Base-by-base conservation (phyloP, 257 asterid genomes). In the Oldenlandia corymbosa region DNA sequence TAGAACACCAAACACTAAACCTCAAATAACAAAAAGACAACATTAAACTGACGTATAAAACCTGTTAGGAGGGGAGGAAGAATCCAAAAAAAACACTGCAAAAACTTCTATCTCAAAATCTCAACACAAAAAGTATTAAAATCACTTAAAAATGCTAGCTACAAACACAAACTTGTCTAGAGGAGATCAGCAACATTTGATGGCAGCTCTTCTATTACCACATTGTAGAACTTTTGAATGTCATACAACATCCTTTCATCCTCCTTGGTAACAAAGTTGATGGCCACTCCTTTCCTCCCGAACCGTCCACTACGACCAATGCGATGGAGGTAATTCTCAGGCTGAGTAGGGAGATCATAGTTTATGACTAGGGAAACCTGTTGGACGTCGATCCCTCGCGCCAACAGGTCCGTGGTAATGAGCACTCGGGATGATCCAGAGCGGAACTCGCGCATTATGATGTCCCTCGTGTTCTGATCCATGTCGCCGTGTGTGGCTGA, bases 231-330 rank as follows among this genome's bases (percentile, higher is more conserved):
- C 84, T 72, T 88, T 65, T 88, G 91, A 28, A 88, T 88, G 68
- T 88, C 91, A n/a, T 53, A 71, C 21, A 88, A 85, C 94, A 88
- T 83, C 50, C 94, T 80, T 10, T 88, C 94, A 3, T 88, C 95
- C 18, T 88, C 95, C 26, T 74, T 78, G 0, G 91, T 88, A 10
- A 85, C 96, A 70, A 88, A 88, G 83, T 88, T 88, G 55, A 88
- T 85, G 27, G 94, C 91, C 28, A 88, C 96, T 75, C 91, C 96
- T 74, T 88, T 88, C 76, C 96, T 85, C 18, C 96, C 94, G 51
- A 85, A 83, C 26, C 94, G 71, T 28, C 95, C 95, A 77, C 95
- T 85, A 53, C 95, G 84, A 43, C 95, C 95, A 53, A 88, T 83
- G 66, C 93, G 87, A 60, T 85, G 96, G 28, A 88, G 88, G 77